Base-by-base conservation (phyloP, 1,139 yeast species). In the Sporopachydermia cereana region DNA sequence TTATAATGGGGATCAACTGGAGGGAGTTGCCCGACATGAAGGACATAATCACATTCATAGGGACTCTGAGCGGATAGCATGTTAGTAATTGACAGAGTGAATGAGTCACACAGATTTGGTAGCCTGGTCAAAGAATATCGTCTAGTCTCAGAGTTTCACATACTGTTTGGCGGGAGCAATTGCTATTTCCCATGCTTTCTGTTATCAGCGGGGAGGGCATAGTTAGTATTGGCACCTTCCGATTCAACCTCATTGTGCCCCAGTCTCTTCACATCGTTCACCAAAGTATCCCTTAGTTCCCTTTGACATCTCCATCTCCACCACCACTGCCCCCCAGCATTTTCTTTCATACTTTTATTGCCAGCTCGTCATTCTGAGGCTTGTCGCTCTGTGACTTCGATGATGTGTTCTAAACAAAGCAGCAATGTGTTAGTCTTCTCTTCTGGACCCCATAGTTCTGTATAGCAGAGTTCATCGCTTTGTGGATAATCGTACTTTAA, bases 21-120 rank as follows among this genome's bases (percentile, higher is more conserved):
- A 91, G 66, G 3, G 95, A 78, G 56, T 84, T 83, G 27, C 98
- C 98, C 2, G 96, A 79, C 88, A 91, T 85, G 62, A 86, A 91
- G 49, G 89, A 79, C 95, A 91, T 86, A 47, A 86, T 67, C 48
- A 84, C 60, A 55, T 86, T 91, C 94, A 88, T 84, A 3, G 96
- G 95, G 24, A 91, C 67, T 22, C 43, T 41, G 18, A n/a, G n/a
- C n/a, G n/a, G n/a, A n/a, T n/a, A n/a, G n/a, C n/a, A n/a, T n/a
- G n/a, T n/a, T n/a, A n/a, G n/a, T n/a, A n/a, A n/a, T n/a, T n/a
- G n/a, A n/a, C n/a, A n/a, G n/a, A n/a, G n/a, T n/a, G n/a, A n/a
- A n/a, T n/a, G n/a, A n/a, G n/a, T n/a, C n/a, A n/a, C n/a, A n/a
- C n/a, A n/a, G n/a, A n/a, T n/a, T n/a, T n/a, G 9, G 12, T n/a